Evolutionary conservation across 78 protist genomes (phyloP).

Genomic region (Pigoraptor vietnamica): DNA sequence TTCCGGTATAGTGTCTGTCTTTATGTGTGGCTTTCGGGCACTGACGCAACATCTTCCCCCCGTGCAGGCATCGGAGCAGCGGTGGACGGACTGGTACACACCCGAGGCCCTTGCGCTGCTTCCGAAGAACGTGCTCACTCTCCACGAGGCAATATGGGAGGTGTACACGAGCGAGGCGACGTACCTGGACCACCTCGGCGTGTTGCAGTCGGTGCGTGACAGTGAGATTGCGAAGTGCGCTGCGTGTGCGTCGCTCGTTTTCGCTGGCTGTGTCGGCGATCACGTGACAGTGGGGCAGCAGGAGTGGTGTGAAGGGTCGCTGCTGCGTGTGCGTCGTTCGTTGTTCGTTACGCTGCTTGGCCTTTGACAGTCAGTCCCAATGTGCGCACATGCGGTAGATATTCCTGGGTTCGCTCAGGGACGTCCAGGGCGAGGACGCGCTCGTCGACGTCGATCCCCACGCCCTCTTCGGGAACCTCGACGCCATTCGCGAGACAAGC

Average conservation of each 20-base stretch:
- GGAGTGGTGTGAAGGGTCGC: no score
- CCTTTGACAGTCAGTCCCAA: no score
- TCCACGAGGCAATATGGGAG: neutral
- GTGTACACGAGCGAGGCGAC: neutral
- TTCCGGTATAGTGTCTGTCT: no score
- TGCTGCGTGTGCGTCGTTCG: no score
- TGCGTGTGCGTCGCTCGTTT: no score
- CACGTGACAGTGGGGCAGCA: no score
- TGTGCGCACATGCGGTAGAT: no score
- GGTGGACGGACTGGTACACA: neutral
- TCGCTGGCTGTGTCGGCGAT: no score
- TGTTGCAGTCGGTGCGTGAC: neutral
- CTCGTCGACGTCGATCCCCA: neutral
- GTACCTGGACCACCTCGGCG: neutral
- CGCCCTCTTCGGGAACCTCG: neutral
- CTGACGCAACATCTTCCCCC: no score
- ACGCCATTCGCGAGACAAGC: neutral
- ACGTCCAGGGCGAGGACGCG: neutral
- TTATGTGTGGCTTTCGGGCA: no score
- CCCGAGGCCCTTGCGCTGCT: neutral
- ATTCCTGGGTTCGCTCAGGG: neutral
- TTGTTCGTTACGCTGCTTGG: no score
- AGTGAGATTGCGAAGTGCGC: no score
- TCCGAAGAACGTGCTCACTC: neutral
- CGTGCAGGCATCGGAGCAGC: neutral